Evolutionary conservation across 2,329 filamentous ascomycete genomes (phyloP), one percentile per base, ranked within the genome.

Genomic region (Aspergillus aculeatus): DNA sequence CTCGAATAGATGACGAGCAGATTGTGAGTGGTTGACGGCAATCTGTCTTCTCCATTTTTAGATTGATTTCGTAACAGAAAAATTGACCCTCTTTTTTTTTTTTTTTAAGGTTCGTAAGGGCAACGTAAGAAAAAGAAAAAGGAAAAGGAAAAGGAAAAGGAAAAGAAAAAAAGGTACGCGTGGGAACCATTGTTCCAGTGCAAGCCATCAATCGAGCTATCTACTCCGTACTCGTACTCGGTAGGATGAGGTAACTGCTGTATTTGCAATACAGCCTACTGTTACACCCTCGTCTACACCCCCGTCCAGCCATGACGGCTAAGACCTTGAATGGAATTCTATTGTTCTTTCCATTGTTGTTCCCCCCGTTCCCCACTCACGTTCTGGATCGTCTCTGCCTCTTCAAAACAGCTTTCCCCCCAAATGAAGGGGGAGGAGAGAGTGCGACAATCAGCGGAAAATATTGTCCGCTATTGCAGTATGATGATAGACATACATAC

Each of bases 361-460:
- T 44, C 38, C 16, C 38, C 16, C 38, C 38, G 2, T n/a, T 5
- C 44, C 23, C 54, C 54, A 21, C 29, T 44, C 54, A 56, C 47
- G 41, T 56, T 56, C 47, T 56, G 62, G 54, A 58, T 54, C 14
- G 16, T 50, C 23, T n/a, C 12, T 29, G 12, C 16, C 14, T 29
- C 26, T 12, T 26, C 24, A 50, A 12, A 31, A 26, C 56, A 57
- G 56, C 53, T 48, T 54, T 54, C 6, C 48, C 19, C 50, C 54
- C 50, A 67, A 44, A 16, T 19, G 38, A 44, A 16, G 16, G 16
- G 11, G 21, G 9, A 24, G 23, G 5, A 12, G 21, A 49, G 23
- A n/a, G 48, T 23, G 9, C 16, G n/a, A 35, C 32, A 35, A 5
- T 4, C 32, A 12, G 1, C 6, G 12, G 38, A 44, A n/a, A 19